Base-by-base conservation (phyloP, 2,329 filamentous ascomycete genomes). In the Zasmidium citrigriseum region DNA sequence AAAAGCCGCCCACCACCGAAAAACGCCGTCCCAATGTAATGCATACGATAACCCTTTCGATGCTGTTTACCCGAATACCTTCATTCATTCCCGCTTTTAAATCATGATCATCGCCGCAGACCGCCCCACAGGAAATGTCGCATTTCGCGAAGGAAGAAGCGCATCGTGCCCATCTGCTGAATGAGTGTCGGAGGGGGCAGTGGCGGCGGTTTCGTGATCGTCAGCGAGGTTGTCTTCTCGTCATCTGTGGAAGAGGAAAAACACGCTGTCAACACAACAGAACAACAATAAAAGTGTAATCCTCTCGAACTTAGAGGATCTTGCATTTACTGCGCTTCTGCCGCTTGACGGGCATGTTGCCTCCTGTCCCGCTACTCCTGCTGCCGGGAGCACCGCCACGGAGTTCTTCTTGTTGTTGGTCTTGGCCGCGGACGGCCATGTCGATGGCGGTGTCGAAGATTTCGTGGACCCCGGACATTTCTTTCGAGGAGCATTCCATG, bases 401-500 rank as follows among this genome's bases (percentile, higher is more conserved):
- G 65, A 78, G 77, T 61, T 77, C 75, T 72, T 64, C 67, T 69
- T 66, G 56, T 58, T 66, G 63, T 62, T 70, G 73, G 73, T 76
- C 68, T 85, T 87, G 66, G 20, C 92, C 90, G 65, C 89, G 86
- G 24, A 99, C 91, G 27, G 95, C 92, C 52, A 90, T 93, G 70
- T 93, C 86, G 72, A 99, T 93, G 56, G 95, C 95, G 62, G 86
- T 83, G 75, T 96, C 89, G 77, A 99, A 99, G 72, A 98, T 95
- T 71, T 98, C 93, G 74, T 98, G 91, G 47, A 99, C 93, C 57
- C 95, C 95, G 54, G 83, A 86, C 89, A 96, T 95, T 78, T 97
- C 95, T 78, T 98, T 98, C 77, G 91, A 96, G 74, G 92, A 96
- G 83, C 95, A 99, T 79, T 99, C 95, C 85, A 96, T 93, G 80